phyloP scores from a whole-genome alignment of 306 rosid species.

The Vicia faba region DNA sequence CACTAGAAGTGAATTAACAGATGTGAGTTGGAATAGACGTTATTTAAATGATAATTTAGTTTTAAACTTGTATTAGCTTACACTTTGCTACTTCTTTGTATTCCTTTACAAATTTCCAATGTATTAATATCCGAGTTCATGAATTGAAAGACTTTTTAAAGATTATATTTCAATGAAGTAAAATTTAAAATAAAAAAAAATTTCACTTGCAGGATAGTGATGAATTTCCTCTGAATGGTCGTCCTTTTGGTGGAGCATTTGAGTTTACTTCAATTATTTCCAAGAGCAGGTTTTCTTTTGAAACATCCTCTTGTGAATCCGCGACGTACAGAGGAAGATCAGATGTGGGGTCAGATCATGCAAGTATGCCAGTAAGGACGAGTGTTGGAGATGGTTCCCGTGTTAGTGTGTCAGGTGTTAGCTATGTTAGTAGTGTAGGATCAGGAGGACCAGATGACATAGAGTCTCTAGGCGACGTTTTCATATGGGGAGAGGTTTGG shows the following conservation, averaged over 20 bases:
- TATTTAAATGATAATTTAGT: slow-evolving; percentile 17
- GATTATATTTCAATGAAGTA: slow-evolving; percentile 16
- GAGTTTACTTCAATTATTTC: slow-evolving; percentile 52
- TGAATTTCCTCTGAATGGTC: slow-evolving; percentile 45
- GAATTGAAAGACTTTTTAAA: neutral
- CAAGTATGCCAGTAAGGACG: slow-evolving; percentile 72
- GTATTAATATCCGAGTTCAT: neutral
- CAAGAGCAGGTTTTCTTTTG: slow-evolving; percentile 59
- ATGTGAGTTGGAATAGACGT: slow-evolving; percentile 60
- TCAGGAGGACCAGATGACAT: slow-evolving; percentile 93
- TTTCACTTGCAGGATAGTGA: slow-evolving; percentile 53
- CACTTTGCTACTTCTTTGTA: slow-evolving; percentile 8
- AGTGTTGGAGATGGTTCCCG: slow-evolving; percentile 84
- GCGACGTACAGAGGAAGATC: slow-evolving; percentile 47
- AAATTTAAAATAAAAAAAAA: no score
- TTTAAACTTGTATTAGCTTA: slow-evolving; percentile 24
- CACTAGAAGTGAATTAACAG: slow-evolving; percentile 57
- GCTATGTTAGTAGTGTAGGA: slow-evolving; percentile 74
- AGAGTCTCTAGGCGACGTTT: slow-evolving; percentile 94
- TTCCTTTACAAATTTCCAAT: neutral
- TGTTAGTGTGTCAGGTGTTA: slow-evolving; percentile 78
- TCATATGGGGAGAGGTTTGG: slow-evolving; percentile 91
- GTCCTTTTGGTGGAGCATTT: slow-evolving; percentile 56
- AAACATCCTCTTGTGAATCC: slow-evolving; percentile 51
- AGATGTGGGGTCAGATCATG: slow-evolving; percentile 67